These are phyloP conservation scores for Talaromyces ruber DNA, from an alignment of 495 filamentous ascomycete genomes.

Conservation along the genomic window DNA sequence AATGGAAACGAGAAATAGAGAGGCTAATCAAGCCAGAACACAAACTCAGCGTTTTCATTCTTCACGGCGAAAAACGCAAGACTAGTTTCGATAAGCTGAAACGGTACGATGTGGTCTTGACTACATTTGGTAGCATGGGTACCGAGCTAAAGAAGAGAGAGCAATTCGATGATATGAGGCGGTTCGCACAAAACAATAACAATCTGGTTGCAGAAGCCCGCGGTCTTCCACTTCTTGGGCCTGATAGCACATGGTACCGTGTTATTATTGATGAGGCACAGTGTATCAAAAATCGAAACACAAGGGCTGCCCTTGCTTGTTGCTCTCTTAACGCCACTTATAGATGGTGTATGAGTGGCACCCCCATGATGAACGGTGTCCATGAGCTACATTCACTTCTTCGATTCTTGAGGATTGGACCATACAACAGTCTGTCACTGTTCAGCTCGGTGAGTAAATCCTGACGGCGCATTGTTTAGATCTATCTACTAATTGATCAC, in stretches of 20 bases:
- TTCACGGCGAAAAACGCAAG: slow-evolving; percentile 52
- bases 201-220: slow-evolving; percentile 14
- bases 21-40: slow-evolving; percentile 58
- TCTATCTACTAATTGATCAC: slow-evolving; percentile 15
- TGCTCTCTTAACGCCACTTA: slow-evolving; percentile 53
- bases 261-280: slow-evolving; percentile 93
- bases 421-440: slow-evolving; percentile 58
- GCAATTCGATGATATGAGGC: slow-evolving; percentile 25
- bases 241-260: slow-evolving; percentile 64
- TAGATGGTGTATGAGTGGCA: slow-evolving; percentile 84
- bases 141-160: slow-evolving; percentile 56
- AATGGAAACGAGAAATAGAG: slow-evolving; percentile 83
- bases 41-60: slow-evolving; percentile 55
- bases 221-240: slow-evolving; percentile 52
- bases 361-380: slow-evolving; percentile 89
- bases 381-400: slow-evolving; percentile 78
- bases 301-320: slow-evolving; percentile 56
- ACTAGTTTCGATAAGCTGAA: slow-evolving; percentile 52
- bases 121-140: slow-evolving; percentile 76
- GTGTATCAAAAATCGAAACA: slow-evolving; percentile 79
- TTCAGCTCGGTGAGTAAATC: slow-evolving; percentile 49
- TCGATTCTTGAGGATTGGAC: slow-evolving; percentile 70
- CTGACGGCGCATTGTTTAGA: background rate
- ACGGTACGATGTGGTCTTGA: slow-evolving; percentile 75
- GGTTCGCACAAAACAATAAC: slow-evolving; percentile 5